Percentiles rank a stretch among this genome's conserved stretches.
Evolutionary conservation across 139 green algal genomes (phyloP).

Genomic region (Microglena sp.): DNA sequence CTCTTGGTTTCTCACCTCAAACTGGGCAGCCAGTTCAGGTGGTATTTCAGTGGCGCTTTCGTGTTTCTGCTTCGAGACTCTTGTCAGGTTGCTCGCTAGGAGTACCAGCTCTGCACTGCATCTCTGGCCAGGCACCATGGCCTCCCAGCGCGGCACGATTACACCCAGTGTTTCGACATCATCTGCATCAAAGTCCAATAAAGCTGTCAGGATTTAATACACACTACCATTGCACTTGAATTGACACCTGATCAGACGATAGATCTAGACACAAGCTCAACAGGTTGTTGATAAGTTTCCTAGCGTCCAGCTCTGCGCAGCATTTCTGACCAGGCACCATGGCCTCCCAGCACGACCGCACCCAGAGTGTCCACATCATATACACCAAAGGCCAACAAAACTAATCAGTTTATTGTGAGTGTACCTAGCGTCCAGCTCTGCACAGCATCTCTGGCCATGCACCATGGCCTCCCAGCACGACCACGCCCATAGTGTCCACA

Average conservation of each 20-base stretch:
- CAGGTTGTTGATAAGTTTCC: no score
- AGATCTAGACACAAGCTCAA: no score
- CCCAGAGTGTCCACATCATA: conserved; percentile 75
- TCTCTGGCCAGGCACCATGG: conserved; percentile 29
- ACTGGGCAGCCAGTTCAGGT: conserved; percentile 4
- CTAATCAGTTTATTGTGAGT: no score
- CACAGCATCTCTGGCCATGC: conserved; percentile 50
- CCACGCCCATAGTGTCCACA: no score
- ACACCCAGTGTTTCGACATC: conserved; percentile 72
- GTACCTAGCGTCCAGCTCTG: no score
- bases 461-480: no score
- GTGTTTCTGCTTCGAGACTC: conserved; percentile 9
- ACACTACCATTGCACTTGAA: not conserved
- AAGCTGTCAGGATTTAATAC: not conserved
- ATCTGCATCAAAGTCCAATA: conserved; percentile 31
- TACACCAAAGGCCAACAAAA: conserved; percentile 8
- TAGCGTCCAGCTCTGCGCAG: conserved; percentile 54
- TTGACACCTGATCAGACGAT: no score
- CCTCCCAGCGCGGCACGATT: conserved; percentile 51
- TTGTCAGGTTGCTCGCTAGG: conserved; percentile 29
- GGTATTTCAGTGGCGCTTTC: conserved; percentile 13
- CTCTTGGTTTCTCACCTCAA: conserved; percentile 18
- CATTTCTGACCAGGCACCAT: conserved; percentile 43
- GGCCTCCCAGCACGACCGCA: conserved; percentile 51
- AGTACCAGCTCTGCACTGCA: conserved; percentile 63